Percentiles rank a stretch among this genome's conserved stretches.
phyloP scores from a whole-genome alignment of 1,284 basidiomycete genomes.

The Malassezia yamatoensis region DNA sequence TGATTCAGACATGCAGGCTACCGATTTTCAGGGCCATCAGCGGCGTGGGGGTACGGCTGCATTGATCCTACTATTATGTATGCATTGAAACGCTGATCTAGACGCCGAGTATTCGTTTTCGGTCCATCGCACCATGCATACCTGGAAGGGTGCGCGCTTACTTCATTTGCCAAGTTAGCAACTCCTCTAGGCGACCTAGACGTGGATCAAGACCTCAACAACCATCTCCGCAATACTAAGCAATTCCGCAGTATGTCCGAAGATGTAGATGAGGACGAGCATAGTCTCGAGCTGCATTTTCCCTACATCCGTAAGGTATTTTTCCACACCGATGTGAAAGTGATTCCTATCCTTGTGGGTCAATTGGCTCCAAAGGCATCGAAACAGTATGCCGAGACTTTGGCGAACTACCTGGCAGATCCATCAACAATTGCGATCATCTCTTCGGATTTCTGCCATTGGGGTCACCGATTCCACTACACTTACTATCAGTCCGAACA shows the following conservation, averaged over 20 bases:
- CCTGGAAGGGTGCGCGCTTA: slow-evolving; percentile 74
- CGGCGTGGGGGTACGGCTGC: slow-evolving; percentile 88
- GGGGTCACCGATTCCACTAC: slow-evolving; percentile 81
- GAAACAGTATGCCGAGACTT: slow-evolving; percentile 59
- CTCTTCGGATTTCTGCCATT: slow-evolving; percentile 96
- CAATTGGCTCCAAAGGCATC: slow-evolving; percentile 54
- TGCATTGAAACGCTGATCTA: slow-evolving; percentile 49
- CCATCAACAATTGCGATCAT: slow-evolving; percentile 76
- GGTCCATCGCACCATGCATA: slow-evolving; percentile 92
- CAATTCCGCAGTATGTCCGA: slow-evolving; percentile 63
- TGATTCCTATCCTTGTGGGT: slow-evolving; percentile 88
- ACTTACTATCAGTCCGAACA: slow-evolving; percentile 73
- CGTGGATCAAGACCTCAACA: slow-evolving; percentile 63
- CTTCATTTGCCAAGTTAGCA: slow-evolving; percentile 62
- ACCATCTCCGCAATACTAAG: slow-evolving; percentile 60
- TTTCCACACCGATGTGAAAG: slow-evolving; percentile 60
- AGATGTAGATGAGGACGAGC: slow-evolving; percentile 77
- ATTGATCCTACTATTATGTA: slow-evolving; percentile 74
- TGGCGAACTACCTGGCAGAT: slow-evolving; percentile 69
- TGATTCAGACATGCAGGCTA: slow-evolving; percentile 74
- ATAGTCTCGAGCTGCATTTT: slow-evolving; percentile 95
- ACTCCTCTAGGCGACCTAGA: slow-evolving; percentile 78
- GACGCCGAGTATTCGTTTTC: slow-evolving; percentile 81
- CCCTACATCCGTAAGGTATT: slow-evolving; percentile 85
- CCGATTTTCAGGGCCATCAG: slow-evolving; percentile 80